Conservation (phyloP, 805 yeast species). For the Cyberlindnera euphorbiiphila region DNA sequence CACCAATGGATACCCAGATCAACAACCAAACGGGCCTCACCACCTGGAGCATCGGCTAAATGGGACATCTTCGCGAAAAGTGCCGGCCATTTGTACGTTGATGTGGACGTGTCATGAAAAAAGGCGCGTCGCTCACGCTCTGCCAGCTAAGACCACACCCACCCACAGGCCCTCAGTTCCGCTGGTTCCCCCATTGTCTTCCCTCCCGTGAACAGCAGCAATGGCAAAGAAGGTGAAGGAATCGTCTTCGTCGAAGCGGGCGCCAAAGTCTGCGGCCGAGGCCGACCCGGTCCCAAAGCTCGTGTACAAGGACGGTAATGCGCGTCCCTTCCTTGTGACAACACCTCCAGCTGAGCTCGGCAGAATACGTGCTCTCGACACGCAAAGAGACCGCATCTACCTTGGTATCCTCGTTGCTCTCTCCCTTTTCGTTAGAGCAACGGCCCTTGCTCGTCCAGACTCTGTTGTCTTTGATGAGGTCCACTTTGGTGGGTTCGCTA, state of each 20-base stretch:
- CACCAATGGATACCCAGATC: not conserved
- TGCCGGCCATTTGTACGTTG: too few relatives aligned
- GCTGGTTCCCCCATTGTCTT: not conserved
- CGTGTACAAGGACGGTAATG: conserved; percentile 44
- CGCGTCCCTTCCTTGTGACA: conserved; percentile 52
- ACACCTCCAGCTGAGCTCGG: conserved; percentile 41
- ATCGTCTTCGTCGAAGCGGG: conserved; percentile 1
- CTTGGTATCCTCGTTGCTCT: conserved; percentile 42
- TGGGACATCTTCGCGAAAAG: conserved; percentile 4
- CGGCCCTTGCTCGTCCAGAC: conserved; percentile 60
- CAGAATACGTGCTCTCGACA: conserved; percentile 37
- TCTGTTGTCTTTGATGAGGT: conserved; percentile 92
- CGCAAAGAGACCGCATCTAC: conserved; percentile 37
- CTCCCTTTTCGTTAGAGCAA: conserved; percentile 58
- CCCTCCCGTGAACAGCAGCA: not conserved
- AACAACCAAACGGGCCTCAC: too few relatives aligned
- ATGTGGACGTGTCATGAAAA: conserved; percentile 14
- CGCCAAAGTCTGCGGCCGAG: conserved; percentile 2
- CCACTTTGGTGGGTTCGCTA: conserved; percentile 95
- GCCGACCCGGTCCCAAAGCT: conserved; percentile 42
- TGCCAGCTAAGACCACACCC: too few relatives aligned
- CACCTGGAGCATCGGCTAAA: not conserved
- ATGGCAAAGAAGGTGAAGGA: conserved; percentile 20
- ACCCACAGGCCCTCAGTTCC: not conserved
- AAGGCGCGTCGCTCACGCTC: conserved; percentile 5